A percentile compares a stretch with the other conserved stretches of the same genome.
These are phyloP conservation scores for Eutrema heterophyllum DNA, from an alignment of 345 rosid species.

Conservation along the genomic window DNA sequence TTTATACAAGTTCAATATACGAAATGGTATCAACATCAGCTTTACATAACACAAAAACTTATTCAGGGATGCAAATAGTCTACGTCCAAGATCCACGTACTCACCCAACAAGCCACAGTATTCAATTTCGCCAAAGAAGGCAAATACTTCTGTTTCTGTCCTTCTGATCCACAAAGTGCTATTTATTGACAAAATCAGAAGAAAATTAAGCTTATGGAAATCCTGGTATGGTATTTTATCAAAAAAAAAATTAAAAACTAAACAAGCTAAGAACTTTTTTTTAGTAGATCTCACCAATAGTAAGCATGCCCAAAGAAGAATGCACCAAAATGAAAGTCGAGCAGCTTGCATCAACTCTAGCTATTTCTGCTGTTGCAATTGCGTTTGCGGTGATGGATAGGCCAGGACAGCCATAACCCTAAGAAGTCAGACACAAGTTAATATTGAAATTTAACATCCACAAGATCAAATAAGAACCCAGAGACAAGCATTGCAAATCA, in stretches of 20 bases:
- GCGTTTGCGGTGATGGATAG: constrained; percentile 71
- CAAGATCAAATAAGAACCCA: not conserved
- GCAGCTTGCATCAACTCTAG: constrained; percentile 98
- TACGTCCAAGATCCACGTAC: constrained; percentile 16
- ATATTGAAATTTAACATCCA: not conserved
- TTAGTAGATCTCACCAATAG: constrained; percentile 58
- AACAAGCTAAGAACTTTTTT: not conserved
- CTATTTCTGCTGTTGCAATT: constrained; percentile 62
- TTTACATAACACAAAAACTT: not conserved
- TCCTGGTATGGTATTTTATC: not conserved
- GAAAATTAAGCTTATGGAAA: not conserved
- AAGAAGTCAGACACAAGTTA: constrained; percentile 18
- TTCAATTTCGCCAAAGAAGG: constrained; percentile 74
- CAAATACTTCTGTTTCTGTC: constrained; percentile 74
- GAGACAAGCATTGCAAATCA: constrained; percentile 18
- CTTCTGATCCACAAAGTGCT: constrained; percentile 94
- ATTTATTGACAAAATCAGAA: constrained; percentile 34
- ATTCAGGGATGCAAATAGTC: not conserved
- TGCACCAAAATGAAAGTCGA: constrained; percentile 86
- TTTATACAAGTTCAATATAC: constrained; percentile 20
- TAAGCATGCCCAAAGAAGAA: constrained; percentile 89
- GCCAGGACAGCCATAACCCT: constrained; percentile 98
- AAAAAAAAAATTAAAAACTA: not conserved
- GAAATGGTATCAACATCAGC: constrained; percentile 16
- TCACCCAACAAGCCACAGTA: constrained; percentile 85